A percentile compares a stretch with the other conserved stretches of the same genome.
phyloP scores from a whole-genome alignment of 768 basidiomycete species.

The Amanita fuliginea region DNA sequence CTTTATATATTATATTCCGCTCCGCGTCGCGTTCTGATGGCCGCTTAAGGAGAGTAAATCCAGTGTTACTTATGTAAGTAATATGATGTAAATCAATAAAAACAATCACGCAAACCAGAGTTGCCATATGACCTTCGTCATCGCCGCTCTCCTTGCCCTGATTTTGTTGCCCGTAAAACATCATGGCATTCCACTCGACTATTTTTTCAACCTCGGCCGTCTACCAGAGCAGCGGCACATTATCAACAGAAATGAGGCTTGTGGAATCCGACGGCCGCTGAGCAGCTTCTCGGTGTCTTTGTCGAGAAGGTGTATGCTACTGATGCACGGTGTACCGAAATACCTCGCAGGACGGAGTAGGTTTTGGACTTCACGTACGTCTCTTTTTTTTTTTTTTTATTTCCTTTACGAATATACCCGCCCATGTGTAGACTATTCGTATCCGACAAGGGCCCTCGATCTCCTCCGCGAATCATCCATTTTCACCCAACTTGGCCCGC shows the following conservation, averaged over 20 bases:
- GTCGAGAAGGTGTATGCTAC: not conserved
- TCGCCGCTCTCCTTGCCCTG: no score
- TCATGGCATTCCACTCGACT: no score
- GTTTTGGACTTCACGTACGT: slow-evolving; percentile 6
- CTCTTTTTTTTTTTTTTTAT: no score
- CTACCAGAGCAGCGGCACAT: slow-evolving; percentile 4
- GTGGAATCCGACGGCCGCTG: not conserved
- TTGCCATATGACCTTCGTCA: no score
- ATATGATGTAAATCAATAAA: no score
- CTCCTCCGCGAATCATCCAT: slow-evolving; percentile 10
- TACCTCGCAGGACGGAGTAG: slow-evolving; percentile 1
- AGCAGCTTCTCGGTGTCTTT: not conserved
- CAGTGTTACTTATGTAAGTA: no score
- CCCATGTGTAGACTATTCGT: slow-evolving; percentile 10
- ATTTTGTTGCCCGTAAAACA: no score
- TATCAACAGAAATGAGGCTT: not conserved
- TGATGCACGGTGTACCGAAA: slow-evolving; percentile 8
- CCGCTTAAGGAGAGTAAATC: no score
- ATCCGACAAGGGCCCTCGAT: slow-evolving; percentile 6
- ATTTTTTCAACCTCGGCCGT: slow-evolving; percentile 6
- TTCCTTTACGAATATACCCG: no score
- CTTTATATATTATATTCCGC: no score
- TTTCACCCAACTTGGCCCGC: slow-evolving; percentile 7
- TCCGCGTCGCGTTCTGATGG: no score
- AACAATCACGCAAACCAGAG: no score